These are phyloP conservation scores for Rhododendron ovatum DNA, from an alignment of 148 eudicot genomes.

Conservation along the genomic window DNA sequence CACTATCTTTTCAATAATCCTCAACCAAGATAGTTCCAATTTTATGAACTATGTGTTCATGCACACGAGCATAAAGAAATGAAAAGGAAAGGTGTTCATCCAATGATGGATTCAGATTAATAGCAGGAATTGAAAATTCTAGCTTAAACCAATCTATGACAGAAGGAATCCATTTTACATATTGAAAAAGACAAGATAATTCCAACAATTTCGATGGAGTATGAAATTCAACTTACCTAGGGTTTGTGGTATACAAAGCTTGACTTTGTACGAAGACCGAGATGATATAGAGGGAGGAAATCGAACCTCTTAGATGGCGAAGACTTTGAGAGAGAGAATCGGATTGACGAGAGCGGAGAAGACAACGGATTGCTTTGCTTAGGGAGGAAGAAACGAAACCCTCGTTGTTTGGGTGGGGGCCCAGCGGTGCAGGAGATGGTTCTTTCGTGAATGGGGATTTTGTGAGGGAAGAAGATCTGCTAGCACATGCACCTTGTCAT, in stretches of 20 bases:
- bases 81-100: not conserved
- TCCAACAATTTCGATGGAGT: no score
- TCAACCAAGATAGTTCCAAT: not conserved
- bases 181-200: not conserved
- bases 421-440: not conserved
- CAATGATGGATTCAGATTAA: not conserved
- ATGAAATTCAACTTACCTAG: not conserved
- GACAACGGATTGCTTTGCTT: not conserved
- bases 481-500: not conserved
- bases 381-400: not conserved
- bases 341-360: not conserved
- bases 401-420: not conserved
- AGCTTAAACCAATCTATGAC: not conserved
- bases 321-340: not conserved
- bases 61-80: not conserved
- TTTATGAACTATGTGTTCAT: not conserved
- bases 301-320: not conserved
- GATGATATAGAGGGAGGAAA: not conserved
- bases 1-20: not conserved
- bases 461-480: not conserved
- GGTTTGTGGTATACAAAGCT: not conserved
- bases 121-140: not conserved
- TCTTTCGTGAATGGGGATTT: not conserved
- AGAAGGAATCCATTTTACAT: not conserved
- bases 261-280: not conserved